Conservation (phyloP, 352 stramenopile species). For the Globisporangium parvum region DNA sequence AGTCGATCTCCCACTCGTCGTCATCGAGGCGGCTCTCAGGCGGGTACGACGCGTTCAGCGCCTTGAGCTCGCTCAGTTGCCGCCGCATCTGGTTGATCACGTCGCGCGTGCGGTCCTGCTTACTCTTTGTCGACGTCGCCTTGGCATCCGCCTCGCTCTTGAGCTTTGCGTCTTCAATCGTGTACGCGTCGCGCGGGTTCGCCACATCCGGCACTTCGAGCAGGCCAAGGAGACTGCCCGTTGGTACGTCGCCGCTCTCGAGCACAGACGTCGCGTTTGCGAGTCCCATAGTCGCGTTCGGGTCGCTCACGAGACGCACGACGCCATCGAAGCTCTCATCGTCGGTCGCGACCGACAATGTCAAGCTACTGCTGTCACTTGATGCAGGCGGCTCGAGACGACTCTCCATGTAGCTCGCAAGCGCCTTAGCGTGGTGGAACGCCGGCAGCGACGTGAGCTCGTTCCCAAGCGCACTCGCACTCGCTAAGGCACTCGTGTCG, state of each 20-base stretch:
- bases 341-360: conserved; percentile 24
- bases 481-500: conserved; percentile 17
- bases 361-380: background rate
- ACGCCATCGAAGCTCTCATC: conserved; percentile 51
- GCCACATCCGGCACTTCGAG: conserved; percentile 65
- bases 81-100: conserved; percentile 80
- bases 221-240: conserved; percentile 15
- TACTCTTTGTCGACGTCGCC: conserved; percentile 48
- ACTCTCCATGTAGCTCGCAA: conserved; percentile 56
- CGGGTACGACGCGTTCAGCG: conserved; percentile 48
- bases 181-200: conserved; percentile 77
- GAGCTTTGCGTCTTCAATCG: conserved; percentile 89
- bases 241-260: conserved; percentile 6
- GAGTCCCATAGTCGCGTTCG: conserved; percentile 29
- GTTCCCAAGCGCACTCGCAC: conserved; percentile 9
- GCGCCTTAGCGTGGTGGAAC: conserved; percentile 71
- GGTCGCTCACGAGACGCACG: conserved; percentile 33
- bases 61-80: conserved; percentile 66
- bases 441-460: conserved; percentile 57
- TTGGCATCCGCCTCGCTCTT: conserved; percentile 86
- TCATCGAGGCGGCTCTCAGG: conserved; percentile 49
- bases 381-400: conserved; percentile 18
- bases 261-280: conserved; percentile 11
- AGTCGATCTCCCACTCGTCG: conserved; percentile 85
- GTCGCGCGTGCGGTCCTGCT: conserved; percentile 84